Evolutionary conservation across 2,329 filamentous ascomycete genomes (phyloP).

Genomic region (Diplodia sapinea): DNA sequence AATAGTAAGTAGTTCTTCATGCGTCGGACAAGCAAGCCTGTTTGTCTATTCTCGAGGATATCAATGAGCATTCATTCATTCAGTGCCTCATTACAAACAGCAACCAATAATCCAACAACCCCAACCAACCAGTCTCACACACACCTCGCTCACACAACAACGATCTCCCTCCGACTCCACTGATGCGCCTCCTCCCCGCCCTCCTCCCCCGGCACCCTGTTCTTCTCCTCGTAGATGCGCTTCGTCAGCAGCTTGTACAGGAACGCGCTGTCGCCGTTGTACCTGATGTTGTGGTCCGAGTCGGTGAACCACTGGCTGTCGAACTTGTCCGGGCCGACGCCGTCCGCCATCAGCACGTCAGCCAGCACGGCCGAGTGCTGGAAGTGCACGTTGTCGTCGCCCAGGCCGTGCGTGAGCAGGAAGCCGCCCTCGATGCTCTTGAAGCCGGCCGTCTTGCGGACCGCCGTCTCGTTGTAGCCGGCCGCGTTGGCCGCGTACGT

Average conservation of each 20-base stretch:
- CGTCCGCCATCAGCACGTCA: slow-evolving; percentile 65
- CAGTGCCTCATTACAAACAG: too few relatives aligned
- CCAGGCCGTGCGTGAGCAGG: slow-evolving; percentile 68
- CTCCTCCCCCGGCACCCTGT: slow-evolving; percentile 43
- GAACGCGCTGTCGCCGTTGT: slow-evolving; percentile 61
- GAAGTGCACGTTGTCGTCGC: slow-evolving; percentile 75
- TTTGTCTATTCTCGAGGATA: too few relatives aligned
- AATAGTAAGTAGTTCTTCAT: too few relatives aligned
- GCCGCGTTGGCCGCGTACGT: slow-evolving; percentile 60
- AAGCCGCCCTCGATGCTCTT: slow-evolving; percentile 66
- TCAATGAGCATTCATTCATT: too few relatives aligned
- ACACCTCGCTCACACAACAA: not conserved
- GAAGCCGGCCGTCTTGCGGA: slow-evolving; percentile 65
- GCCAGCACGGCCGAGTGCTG: slow-evolving; percentile 68
- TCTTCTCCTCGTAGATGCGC: slow-evolving; percentile 66
- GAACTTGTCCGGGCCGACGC: slow-evolving; percentile 66
- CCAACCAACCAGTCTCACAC: not conserved
- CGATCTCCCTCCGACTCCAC: slow-evolving; percentile 18
- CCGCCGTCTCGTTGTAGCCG: slow-evolving; percentile 67
- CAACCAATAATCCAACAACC: too few relatives aligned
- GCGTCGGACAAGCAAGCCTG: too few relatives aligned
- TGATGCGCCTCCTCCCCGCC: slow-evolving; percentile 5
- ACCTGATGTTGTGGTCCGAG: slow-evolving; percentile 65
- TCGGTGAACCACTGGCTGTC: slow-evolving; percentile 66
- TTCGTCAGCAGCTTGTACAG: slow-evolving; percentile 68